phyloP scores from a whole-genome alignment of 2,329 filamentous ascomycete genomes.

The Ascosphaera aggregata region DNA sequence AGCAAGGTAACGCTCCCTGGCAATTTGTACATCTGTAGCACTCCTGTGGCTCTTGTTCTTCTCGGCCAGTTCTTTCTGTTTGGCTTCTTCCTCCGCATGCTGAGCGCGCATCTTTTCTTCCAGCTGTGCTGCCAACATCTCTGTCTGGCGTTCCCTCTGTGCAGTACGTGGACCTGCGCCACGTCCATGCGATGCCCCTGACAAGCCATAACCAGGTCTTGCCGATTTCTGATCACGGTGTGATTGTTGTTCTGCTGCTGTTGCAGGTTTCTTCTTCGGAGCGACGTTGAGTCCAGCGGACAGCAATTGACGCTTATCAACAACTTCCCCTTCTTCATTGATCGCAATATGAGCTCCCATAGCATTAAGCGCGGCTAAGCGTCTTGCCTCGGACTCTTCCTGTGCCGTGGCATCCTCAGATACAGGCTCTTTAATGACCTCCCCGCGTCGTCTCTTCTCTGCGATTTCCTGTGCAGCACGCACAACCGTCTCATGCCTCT shows the following conservation, averaged over 20 bases:
- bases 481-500: slow-evolving; percentile 31
- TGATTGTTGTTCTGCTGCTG: slow-evolving; percentile 1
- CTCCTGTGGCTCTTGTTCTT: slow-evolving; percentile 36
- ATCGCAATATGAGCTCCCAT: slow-evolving; percentile 28
- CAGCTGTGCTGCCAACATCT: slow-evolving; percentile 36
- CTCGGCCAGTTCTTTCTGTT: slow-evolving; percentile 28
- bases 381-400: slow-evolving; percentile 26
- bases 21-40: slow-evolving; percentile 31
- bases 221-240: slow-evolving; percentile 3
- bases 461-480: slow-evolving; percentile 26
- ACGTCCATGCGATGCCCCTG: slow-evolving; percentile 2
- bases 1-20: slow-evolving; percentile 36
- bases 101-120: slow-evolving; percentile 31
- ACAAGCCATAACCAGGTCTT: too few relatives aligned
- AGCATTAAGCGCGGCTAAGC: slow-evolving; percentile 31
- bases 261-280: slow-evolving; percentile 24
- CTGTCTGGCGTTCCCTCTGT: slow-evolving; percentile 31
- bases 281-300: slow-evolving; percentile 37
- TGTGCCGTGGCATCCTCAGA: slow-evolving; percentile 8
- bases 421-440: slow-evolving; percentile 9
- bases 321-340: slow-evolving; percentile 41
- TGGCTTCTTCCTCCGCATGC: slow-evolving; percentile 32
- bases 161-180: slow-evolving; percentile 13
- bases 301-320: slow-evolving; percentile 39
- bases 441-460: slow-evolving; percentile 6